Percentiles rank a stretch among this genome's conserved stretches.
Evolutionary conservation across 2,329 filamentous ascomycete species (phyloP).

Genomic region (Colletotrichum karsti): DNA sequence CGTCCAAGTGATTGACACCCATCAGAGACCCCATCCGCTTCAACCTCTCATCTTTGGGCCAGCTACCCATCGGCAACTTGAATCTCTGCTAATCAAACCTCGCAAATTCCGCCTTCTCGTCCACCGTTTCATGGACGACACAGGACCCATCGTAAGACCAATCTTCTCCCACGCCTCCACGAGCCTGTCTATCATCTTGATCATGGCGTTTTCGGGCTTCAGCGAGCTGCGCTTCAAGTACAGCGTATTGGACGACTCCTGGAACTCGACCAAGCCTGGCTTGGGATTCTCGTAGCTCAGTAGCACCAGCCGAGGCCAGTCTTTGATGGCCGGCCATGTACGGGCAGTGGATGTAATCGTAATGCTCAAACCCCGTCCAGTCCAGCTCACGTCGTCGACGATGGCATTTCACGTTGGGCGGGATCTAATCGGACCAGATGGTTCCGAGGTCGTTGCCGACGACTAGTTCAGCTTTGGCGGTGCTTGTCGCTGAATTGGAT

Average conservation of each 20-base stretch:
- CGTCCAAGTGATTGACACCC: constrained; percentile 31
- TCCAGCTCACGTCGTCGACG: constrained; percentile 34
- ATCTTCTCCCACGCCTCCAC: constrained; percentile 36
- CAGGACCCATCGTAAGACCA: constrained; percentile 39
- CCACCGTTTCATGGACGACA: constrained; percentile 32
- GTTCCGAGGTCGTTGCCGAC: constrained; percentile 44
- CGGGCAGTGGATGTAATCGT: constrained; percentile 45
- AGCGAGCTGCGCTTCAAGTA: constrained; percentile 9
- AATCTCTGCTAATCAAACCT: constrained; percentile 37
- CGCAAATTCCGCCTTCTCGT: constrained; percentile 41
- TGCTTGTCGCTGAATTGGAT: constrained; percentile 49
- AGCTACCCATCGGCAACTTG: constrained; percentile 41
- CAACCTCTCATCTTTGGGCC: constrained; percentile 49
- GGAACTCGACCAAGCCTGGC: constrained; percentile 17
- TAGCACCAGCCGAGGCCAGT: constrained; percentile 35
- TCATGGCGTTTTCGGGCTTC: neutral
- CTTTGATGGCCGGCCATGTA: constrained; percentile 42
- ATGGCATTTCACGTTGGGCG: constrained; percentile 36
- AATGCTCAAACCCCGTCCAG: constrained; percentile 35
- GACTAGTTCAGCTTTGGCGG: constrained; percentile 33
- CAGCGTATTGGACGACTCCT: constrained; percentile 10
- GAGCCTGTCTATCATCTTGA: constrained; percentile 34
- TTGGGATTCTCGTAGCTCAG: constrained; percentile 11
- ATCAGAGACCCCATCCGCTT: constrained; percentile 46
- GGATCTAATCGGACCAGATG: constrained; percentile 35